phyloP scores from a whole-genome alignment of 176 grass and related monocot species.

The Elaeis guineensis region DNA sequence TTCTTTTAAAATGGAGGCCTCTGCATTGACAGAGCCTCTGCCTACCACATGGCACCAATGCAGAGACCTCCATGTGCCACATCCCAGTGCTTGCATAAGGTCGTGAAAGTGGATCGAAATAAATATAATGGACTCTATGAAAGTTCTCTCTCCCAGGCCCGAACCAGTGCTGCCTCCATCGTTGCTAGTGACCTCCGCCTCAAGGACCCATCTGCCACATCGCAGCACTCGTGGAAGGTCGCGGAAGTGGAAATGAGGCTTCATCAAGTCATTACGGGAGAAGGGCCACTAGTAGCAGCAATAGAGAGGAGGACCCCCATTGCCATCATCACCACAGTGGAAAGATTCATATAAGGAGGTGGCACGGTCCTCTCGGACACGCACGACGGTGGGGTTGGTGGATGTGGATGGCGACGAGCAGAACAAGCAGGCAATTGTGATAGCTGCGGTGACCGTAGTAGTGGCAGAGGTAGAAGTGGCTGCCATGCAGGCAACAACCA shows the following conservation, averaged over 20 bases:
- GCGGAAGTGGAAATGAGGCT: conserved; percentile 47
- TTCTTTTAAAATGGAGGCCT: too few species aligned
- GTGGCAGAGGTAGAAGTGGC: conserved; percentile 79
- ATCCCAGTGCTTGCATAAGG: too few species aligned
- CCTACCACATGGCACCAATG: too few species aligned
- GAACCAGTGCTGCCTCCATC: too few species aligned
- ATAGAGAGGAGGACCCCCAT: not conserved
- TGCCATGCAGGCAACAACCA: conserved; percentile 59
- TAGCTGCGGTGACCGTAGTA: conserved; percentile 69
- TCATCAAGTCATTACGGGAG: conserved; percentile 69
- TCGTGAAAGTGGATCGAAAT: too few species aligned
- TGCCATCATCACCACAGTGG: conserved; percentile 10
- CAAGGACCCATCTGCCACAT: too few species aligned
- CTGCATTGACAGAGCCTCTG: too few species aligned
- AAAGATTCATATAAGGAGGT: conserved; percentile 20
- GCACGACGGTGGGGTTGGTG: not conserved
- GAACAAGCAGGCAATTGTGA: conserved; percentile 83
- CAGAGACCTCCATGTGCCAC: too few species aligned
- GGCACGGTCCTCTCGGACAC: not conserved
- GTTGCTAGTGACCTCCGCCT: too few species aligned
- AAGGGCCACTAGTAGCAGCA: conserved; percentile 1
- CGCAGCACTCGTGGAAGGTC: too few species aligned
- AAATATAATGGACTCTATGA: too few species aligned
- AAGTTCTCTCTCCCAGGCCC: too few species aligned
- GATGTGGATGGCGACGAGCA: conserved; percentile 42